Evolutionary conservation across 1,139 yeast species (phyloP), one percentile per base, ranked within the genome.

Genomic region (Sugiyamaella paludigena): DNA sequence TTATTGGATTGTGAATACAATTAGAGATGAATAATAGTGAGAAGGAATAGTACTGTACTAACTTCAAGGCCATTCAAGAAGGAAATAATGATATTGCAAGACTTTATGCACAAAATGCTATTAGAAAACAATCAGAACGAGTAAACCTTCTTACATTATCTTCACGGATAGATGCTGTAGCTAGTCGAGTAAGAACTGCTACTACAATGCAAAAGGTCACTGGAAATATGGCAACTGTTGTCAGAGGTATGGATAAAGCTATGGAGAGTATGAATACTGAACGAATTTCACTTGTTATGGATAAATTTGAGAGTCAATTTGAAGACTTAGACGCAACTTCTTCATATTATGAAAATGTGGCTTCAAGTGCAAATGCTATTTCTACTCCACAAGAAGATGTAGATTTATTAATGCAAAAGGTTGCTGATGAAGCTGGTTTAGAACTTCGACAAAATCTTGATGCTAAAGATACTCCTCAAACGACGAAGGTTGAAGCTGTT

Each of bases 351-450:
- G 98, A 94, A 65, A 79, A 82, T 42, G 92, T 95, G 48, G 89
- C 98, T 6, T 84, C 84, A 53, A 87, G 83, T 52, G 89, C 95
- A 41, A 88, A 87, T 62, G 97, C 97, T 0, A 77, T 87, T 54
- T 78, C 85, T 27, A 87, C 95, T 4, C 98, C 98, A 9, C 96
- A 89, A 64, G 98, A 92, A 52, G 95, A 91, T 59, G 98, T 94
- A 29, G 98, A 92, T 66, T 79, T 85, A 53, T 74, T 94, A 62
- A 80, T 94, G 87, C 89, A 78, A 63, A 91, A 87, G 68, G 92
- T 94, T 31, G 98, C 98, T 0, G 99, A 94, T 65, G 98, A 92
- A 66, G 97, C 97, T 1, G 98, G 98, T 1, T 74, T 94, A 43
- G 98, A 94, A 65, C 76, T 92, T 75, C 84, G 84, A 61, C 98